phyloP scores from a whole-genome alignment of 805 yeast species.

The Hanseniaspora singularis region DNA sequence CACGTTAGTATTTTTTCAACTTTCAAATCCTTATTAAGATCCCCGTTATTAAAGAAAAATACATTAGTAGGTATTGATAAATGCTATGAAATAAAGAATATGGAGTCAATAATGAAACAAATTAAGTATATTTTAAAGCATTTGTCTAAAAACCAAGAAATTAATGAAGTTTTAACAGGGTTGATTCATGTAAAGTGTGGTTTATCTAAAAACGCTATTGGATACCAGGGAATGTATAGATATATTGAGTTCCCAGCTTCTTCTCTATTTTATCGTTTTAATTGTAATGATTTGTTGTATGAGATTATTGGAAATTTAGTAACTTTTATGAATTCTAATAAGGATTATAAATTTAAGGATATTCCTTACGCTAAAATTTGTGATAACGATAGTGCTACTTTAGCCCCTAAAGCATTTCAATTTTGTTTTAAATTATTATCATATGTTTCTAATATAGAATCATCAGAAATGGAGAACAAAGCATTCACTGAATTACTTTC shows the following conservation, averaged over 20 bases:
- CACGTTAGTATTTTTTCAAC: constrained; percentile 36
- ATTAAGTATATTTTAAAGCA: constrained; percentile 25
- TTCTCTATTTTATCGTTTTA: constrained; percentile 1
- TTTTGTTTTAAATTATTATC: not conserved
- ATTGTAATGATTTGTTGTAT: not conserved
- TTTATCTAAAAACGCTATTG: constrained; percentile 6
- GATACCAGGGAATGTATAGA: constrained; percentile 2
- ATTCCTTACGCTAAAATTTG: not conserved
- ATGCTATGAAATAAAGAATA: constrained; percentile 33
- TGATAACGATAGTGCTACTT: not conserved
- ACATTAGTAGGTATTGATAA: constrained; percentile 27
- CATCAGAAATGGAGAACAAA: not conserved
- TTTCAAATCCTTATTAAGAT: constrained; percentile 34
- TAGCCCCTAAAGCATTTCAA: not conserved
- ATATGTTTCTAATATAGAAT: not conserved
- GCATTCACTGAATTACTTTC: not conserved
- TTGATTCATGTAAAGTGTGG: not conserved
- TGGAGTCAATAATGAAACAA: constrained; percentile 26
- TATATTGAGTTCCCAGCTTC: constrained; percentile 5
- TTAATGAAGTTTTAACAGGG: constrained; percentile 10
- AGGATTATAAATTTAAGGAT: not conserved
- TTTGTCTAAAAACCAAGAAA: constrained; percentile 18
- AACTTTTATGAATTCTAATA: not conserved
- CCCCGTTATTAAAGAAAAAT: constrained; percentile 35
- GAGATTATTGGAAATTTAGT: not conserved